Base-by-base conservation (phyloP, 2,329 filamentous ascomycete species). In the Pseudogymnoascus sp. region DNA sequence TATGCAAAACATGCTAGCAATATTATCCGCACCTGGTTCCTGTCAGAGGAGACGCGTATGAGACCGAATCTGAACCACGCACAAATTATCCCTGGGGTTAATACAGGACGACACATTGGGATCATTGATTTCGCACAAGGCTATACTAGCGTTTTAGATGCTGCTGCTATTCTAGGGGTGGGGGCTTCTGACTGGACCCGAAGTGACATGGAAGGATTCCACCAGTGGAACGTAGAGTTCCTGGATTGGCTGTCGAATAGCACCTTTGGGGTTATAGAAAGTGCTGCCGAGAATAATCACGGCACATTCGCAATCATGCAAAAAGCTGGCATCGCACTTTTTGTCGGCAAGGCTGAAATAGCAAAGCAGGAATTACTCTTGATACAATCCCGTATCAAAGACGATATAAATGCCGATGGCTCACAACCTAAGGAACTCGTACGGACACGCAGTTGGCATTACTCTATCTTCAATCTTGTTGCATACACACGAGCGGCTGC, bases 391-490 rank as follows among this genome's bases (percentile, higher is more conserved):
- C 59, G 67, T 50, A 65, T 72, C 59, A 46, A 69, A 33, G 64
- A 64, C 14, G 65, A 70, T n/a, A 64, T 72, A 59, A 50, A 61
- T 8, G 53, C 66, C 3, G 66, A 70, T 62, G 70, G 70, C 12
- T 68, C 65, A 1, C 66, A 68, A 62, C 70, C 70, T 2, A 62
- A 66, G 16, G 70, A 72, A 62, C 68, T 71, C 19, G 61, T 61
- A 10, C 69, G 70, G 43, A 72, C 70, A 10, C 65, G 69, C 43
- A 69, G 68, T 62, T 72, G 67, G 61, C 70, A 72, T 64, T 72
- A 71, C 65, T 67, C 68, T 41, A 70, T 68, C 16, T 72, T 72
- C 41, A 68, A 69, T 40, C 62, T 72, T 16, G 64, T 67, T 14
- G 65, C 66, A n/a, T 63, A 65, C 41, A 64, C 43, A 41, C 66